Base-by-base conservation (phyloP, 306 rosid genomes). In the Quercus glauca region DNA sequence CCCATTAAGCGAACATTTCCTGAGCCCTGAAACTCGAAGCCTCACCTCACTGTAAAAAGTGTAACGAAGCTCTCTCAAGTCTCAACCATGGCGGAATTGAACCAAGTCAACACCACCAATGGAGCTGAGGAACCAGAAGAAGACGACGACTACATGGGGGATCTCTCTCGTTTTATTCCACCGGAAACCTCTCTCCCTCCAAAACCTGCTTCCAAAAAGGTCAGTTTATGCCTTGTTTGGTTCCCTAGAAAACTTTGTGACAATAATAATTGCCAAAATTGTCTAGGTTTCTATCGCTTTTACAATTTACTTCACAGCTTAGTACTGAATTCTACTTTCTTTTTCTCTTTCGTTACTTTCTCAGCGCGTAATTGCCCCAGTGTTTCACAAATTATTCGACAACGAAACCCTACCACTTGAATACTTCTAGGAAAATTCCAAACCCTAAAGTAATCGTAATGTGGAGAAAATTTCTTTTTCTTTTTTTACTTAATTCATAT, bases 61-160 rank as follows among this genome's bases (percentile, higher is more conserved):
- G 53, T 49, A 49, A 49, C 53, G 20, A 17, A 28, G 43, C 70
- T 21, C 72, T 41, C 11, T 41, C 45, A 41, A 8, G 3, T 41
- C 45, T 37, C 45, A 60, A 81, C 83, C 69, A 92, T 94, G 97
- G 90, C 88, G 18, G 97, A 85, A 81, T 81, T 87, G 71, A 41
- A 28, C 31, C 76, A 63, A 59, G 61, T 71, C 55, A 72, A 35
- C 49, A 80, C 26, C 64, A 80, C 33, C 64, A 84, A 83, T 52
- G 78, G 52, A 45, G 61, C 58, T 71, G 85, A 79, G 33, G 75
- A 43, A 26, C 68, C 31, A 5, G 77, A 49, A 23, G 78, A 73
- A 74, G 87, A 67, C 35, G 91, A 80, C 58, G 85, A 93, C 74
- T 94, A 94, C 83, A 91, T 94, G 99, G 97, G 88, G 3, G 91